These are phyloP conservation scores for Aureobasidium sp. DNA, from an alignment of 2,329 filamentous ascomycete species.

Conservation along the genomic window DNA sequence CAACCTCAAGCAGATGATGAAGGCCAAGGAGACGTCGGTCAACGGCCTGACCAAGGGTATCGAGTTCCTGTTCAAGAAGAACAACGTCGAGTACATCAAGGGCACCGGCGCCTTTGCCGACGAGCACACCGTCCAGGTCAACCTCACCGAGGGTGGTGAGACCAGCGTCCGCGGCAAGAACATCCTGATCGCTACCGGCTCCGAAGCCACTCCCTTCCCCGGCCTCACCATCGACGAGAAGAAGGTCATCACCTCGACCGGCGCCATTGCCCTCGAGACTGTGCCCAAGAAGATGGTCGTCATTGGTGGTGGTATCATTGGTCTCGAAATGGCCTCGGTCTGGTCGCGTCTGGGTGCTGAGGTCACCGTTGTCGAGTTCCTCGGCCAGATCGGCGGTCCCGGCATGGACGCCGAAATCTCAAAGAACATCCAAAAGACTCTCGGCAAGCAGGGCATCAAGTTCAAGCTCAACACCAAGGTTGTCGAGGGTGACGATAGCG, in stretches of 20 bases:
- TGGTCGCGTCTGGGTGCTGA: constrained; percentile 92
- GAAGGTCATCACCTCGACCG: constrained; percentile 93
- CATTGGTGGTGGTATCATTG: constrained; percentile 97
- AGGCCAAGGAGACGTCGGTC: constrained; percentile 93
- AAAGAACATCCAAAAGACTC: constrained; percentile 85
- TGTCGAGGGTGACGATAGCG: constrained; percentile 69
- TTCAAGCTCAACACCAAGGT: constrained; percentile 99
- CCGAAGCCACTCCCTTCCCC: constrained; percentile 92
- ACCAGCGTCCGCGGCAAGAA: constrained; percentile 85
- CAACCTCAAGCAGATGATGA: constrained; percentile 94
- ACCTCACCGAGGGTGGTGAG: constrained; percentile 86
- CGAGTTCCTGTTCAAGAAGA: constrained; percentile 98
- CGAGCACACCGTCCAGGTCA: constrained; percentile 87
- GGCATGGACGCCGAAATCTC: constrained; percentile 95
- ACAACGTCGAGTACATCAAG: constrained; percentile 96
- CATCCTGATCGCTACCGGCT: constrained; percentile 94
- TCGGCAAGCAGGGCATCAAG: constrained; percentile 93
- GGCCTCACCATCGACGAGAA: constrained; percentile 95
- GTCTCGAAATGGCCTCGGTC: constrained; percentile 94
- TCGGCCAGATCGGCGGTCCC: constrained; percentile 91
- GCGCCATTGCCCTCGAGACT: constrained; percentile 80
- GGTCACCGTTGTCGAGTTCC: constrained; percentile 95
- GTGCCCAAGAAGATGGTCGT: constrained; percentile 96
- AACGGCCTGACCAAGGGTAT: constrained; percentile 88
- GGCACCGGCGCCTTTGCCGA: constrained; percentile 80